Base-by-base conservation (phyloP, 352 stramenopile genomes). In the Phytophthora sp. region DNA sequence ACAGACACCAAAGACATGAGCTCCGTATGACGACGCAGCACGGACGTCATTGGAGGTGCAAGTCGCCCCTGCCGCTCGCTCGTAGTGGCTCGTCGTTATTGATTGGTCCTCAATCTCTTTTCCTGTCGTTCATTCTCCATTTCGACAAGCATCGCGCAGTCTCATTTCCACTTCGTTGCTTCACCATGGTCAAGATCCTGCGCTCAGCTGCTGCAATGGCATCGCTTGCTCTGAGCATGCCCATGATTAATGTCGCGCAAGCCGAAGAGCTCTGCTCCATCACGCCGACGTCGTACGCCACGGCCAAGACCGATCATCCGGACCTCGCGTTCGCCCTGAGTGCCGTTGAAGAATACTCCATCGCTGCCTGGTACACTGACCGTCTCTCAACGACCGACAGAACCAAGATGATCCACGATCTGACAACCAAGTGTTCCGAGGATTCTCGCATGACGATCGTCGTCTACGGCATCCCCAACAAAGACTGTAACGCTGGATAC, bases 391-490 rank as follows among this genome's bases (percentile, higher is more conserved):
- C 63, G 15, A 57, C 62, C 33, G 66, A 78, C 33, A 59, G 68
- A 21, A 44, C 55, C 7, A 44, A 26, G 7, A 72, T 77, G 36
- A 45, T 78, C 13, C 13, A 71, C 7, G 12, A 68, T 27, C 18
- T 86, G 16, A 59, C 75, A 2, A 66, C 9, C 7, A 45, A 71
- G 7, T 86, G 80, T 27, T 50, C 60, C 3, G 59, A 76, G 12
- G 71, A 72, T 26, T 66, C 66, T 3, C 69, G 76, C 3, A 57
- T 85, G 24, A 86, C 36, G 3, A 67, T 93, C 36, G 76, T 88
- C 11, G 80, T 94, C 3, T 92, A 94, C 52, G 86, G 78, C 15
- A 68, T 94, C 33, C 86, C 86, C 30, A 82, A 84, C 63, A 94
- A 94, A 64, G 86, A 94, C 62, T 94, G 86, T 58, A 62, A 71